Percentiles rank a stretch among this genome's conserved stretches.
These are phyloP conservation scores for Quillaja saponaria DNA, from an alignment of 306 rosid genomes.

Conservation along the genomic window DNA sequence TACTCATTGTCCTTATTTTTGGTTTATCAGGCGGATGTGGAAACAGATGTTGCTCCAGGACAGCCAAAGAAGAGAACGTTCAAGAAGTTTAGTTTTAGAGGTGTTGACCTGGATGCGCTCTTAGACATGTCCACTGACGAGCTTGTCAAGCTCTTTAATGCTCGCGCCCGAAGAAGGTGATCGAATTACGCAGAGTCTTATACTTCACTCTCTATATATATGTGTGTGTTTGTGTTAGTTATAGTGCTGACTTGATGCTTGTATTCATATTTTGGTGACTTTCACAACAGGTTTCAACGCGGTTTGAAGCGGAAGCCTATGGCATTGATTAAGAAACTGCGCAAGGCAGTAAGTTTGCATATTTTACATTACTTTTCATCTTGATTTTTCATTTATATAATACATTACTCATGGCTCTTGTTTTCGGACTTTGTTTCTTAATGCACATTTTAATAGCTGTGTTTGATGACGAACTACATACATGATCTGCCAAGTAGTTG, in stretches of 20 bases:
- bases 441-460: too few relatives aligned
- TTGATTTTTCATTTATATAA: not conserved
- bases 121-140: conserved; percentile 85
- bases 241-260: too few relatives aligned
- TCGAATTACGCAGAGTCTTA: not conserved
- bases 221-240: not conserved
- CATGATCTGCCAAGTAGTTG: too few relatives aligned
- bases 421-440: too few relatives aligned
- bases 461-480: too few relatives aligned
- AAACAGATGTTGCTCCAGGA: conserved; percentile 53
- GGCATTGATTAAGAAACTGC: conserved; percentile 61
- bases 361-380: not conserved
- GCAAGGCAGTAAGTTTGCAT: conserved; percentile 42
- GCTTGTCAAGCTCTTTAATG: conserved; percentile 78
- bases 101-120: conserved; percentile 77
- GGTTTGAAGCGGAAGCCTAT: conserved; percentile 61
- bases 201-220: not conserved
- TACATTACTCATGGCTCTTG: too few relatives aligned
- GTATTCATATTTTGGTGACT: not conserved
- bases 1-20: not conserved
- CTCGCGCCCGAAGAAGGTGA: conserved; percentile 82
- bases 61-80: conserved; percentile 84
- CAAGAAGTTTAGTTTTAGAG: conserved; percentile 82
- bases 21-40: conserved; percentile 58
- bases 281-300: conserved; percentile 46